Conservation (phyloP, 192 early-diverging fungal species). For the Endogone sp. region DNA sequence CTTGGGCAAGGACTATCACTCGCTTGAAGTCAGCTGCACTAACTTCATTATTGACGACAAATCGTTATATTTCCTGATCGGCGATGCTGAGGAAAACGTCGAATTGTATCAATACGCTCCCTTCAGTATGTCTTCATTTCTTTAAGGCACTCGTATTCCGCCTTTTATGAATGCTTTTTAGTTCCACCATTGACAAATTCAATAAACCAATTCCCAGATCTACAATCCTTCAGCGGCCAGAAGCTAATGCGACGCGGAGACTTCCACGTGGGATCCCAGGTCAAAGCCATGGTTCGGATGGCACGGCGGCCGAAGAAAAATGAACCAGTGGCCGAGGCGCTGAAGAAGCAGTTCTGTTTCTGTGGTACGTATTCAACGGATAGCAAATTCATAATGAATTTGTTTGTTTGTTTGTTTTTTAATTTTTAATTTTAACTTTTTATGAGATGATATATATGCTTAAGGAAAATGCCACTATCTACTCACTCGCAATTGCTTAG, state of each 20-base stretch:
- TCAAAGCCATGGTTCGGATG: constrained; percentile 66
- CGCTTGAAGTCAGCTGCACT: constrained; percentile 65
- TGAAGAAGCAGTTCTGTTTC: constrained; percentile 34
- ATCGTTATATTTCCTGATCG: constrained; percentile 69
- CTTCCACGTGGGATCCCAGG: constrained; percentile 76
- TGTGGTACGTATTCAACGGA: constrained; percentile 24
- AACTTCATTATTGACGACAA: constrained; percentile 80
- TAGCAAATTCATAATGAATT: not conserved
- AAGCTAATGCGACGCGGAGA: constrained; percentile 89
- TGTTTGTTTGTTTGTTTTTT: too few species aligned
- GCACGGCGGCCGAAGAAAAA: constrained; percentile 21
- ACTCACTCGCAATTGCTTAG: constrained; percentile 28
- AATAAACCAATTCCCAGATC: constrained; percentile 42
- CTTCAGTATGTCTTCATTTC: constrained; percentile 56
- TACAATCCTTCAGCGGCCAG: constrained; percentile 85
- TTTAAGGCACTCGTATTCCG: too few species aligned
- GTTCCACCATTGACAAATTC: not conserved
- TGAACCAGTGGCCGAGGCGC: constrained; percentile 30
- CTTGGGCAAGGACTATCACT: constrained; percentile 86
- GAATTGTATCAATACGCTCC: constrained; percentile 85
- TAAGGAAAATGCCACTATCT: not conserved
- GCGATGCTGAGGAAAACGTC: constrained; percentile 80
- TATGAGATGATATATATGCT: not conserved
- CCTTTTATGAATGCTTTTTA: not conserved
- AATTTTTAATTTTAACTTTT: too few species aligned